These are phyloP conservation scores for Stagonosporopsis chrysanthemi DNA, from an alignment of 2,329 filamentous ascomycete species.

Conservation along the genomic window DNA sequence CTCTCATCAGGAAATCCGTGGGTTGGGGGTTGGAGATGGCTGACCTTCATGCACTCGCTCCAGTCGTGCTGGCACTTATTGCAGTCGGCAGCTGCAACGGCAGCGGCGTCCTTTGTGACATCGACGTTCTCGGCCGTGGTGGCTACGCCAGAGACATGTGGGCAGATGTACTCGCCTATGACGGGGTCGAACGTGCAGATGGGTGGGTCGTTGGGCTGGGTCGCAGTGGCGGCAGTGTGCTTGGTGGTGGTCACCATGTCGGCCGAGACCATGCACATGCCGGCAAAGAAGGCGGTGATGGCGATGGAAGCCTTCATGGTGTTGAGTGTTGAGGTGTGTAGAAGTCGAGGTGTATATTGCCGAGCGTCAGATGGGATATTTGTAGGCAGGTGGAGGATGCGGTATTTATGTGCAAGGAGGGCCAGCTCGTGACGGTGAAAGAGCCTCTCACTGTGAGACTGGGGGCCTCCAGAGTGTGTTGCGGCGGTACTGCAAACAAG, in stretches of 20 bases:
- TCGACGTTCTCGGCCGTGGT: neutral
- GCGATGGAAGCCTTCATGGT: neutral
- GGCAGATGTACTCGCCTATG: constrained; percentile 7
- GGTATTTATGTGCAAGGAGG: neutral
- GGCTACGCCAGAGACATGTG: neutral
- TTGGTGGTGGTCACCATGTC: neutral
- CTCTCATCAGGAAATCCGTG: neutral
- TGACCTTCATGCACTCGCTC: constrained; percentile 6
- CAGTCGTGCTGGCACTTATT: constrained; percentile 4
- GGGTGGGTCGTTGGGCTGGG: neutral
- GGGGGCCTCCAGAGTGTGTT: neutral
- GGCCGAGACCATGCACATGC: neutral
- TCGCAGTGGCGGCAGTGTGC: no score
- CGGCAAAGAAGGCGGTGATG: neutral
- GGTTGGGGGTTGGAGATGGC: neutral
- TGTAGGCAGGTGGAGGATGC: neutral
- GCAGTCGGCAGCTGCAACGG: neutral
- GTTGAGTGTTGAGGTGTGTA: neutral
- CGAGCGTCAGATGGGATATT: no score
- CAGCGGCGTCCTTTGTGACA: neutral
- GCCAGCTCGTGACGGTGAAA: neutral
- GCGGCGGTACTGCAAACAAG: no score
- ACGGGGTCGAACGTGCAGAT: constrained; percentile 7
- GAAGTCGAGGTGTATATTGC: neutral
- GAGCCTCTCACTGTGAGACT: neutral